A percentile compares a stretch with the other conserved stretches of the same genome.
Evolutionary conservation across 768 basidiomycete genomes (phyloP).

Genomic region (Lactifluus pinguis): DNA sequence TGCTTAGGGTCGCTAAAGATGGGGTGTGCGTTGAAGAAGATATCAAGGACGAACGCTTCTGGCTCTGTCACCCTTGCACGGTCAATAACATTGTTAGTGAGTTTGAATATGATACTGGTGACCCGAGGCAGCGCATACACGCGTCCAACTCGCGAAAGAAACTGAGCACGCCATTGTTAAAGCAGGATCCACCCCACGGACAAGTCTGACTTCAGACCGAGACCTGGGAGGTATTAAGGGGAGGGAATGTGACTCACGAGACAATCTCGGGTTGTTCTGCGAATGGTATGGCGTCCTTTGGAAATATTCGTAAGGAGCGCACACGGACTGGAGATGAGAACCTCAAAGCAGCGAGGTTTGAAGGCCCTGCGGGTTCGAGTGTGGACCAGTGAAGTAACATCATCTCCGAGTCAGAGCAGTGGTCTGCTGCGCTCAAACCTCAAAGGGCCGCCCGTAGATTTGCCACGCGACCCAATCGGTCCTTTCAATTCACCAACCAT

Average conservation of each 20-base stretch:
- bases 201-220: background rate
- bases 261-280: slow-evolving; percentile 47
- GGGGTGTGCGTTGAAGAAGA: slow-evolving; percentile 67
- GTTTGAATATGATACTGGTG: background rate
- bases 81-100: background rate
- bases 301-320: slow-evolving; percentile 60
- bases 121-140: background rate
- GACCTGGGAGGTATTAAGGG: background rate
- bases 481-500: background rate
- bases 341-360: slow-evolving; percentile 59
- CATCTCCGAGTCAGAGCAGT: background rate
- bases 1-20: slow-evolving; percentile 39
- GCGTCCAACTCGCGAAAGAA: background rate
- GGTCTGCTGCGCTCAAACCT: background rate
- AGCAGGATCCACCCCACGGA: background rate
- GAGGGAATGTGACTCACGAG: slow-evolving; percentile 38
- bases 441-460: no score
- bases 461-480: background rate
- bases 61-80: slow-evolving; percentile 55
- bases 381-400: slow-evolving; percentile 55
- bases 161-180: background rate
- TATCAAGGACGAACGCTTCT: slow-evolving; percentile 60
- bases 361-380: slow-evolving; percentile 47
- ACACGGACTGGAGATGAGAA: slow-evolving; percentile 61
- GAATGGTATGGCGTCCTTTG: slow-evolving; percentile 58